Evolutionary conservation across 352 stramenopile genomes (phyloP).

Genomic region (Phytopythium chamaehyphon): DNA sequence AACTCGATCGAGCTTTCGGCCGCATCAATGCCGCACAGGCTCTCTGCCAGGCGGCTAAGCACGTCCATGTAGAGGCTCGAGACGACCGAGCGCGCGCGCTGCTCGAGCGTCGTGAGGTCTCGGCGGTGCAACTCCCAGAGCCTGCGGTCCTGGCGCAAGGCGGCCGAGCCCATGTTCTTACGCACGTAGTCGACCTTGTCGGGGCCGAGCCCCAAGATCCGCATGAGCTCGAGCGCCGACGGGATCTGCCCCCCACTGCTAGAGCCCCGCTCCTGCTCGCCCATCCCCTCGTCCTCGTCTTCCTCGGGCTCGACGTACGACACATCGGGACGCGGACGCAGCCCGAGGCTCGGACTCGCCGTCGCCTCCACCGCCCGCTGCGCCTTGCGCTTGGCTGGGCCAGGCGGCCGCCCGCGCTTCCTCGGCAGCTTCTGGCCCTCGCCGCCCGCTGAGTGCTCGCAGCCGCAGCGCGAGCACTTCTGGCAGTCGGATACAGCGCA

Average conservation of each 20-base stretch:
- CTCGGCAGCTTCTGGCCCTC: too few species aligned
- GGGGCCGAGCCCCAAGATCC: neutral
- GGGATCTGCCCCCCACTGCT: too few species aligned
- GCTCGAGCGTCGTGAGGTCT: slow-evolving; percentile 1
- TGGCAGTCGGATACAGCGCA: neutral
- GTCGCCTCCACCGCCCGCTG: too few species aligned
- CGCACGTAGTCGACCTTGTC: neutral
- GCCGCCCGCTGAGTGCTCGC: neutral
- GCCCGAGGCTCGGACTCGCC: too few species aligned
- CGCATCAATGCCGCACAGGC: neutral
- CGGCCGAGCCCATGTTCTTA: slow-evolving; percentile 2
- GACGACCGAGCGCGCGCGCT: neutral
- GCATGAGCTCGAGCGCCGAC: neutral
- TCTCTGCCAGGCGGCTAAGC: neutral
- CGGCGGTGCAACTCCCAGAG: slow-evolving; percentile 12
- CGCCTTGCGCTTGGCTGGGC: too few species aligned
- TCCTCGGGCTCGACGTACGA: too few species aligned
- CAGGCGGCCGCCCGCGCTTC: neutral
- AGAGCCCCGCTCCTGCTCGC: neutral
- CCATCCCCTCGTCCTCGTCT: neutral
- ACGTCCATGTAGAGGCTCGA: slow-evolving; percentile 1
- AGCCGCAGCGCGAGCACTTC: neutral
- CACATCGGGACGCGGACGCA: too few species aligned
- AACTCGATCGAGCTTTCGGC: neutral
- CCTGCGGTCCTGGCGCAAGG: slow-evolving; percentile 11